phyloP scores from a whole-genome alignment of 108 stramenopile species.

The Nitzschia inconspicua region DNA sequence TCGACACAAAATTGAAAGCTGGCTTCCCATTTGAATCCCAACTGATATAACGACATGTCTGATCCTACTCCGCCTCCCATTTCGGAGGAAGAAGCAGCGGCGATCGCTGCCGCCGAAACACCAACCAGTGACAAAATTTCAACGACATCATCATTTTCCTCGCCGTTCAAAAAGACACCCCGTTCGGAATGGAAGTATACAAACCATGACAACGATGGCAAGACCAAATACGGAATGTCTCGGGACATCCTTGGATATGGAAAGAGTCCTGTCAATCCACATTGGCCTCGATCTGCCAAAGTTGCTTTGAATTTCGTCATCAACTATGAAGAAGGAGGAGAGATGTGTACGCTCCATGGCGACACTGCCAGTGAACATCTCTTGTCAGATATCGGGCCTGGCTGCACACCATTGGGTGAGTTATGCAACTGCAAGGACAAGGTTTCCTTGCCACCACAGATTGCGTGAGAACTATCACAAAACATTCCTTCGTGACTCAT shows the following conservation, averaged over 20 bases:
- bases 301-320: constrained; percentile 92
- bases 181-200: not conserved
- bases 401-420: constrained; percentile 59
- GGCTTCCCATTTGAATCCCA: too few relatives aligned
- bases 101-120: not conserved
- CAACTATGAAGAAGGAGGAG: constrained; percentile 96
- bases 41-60: too few relatives aligned
- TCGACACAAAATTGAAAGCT: too few relatives aligned
- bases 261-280: constrained; percentile 48
- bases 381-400: constrained; percentile 81
- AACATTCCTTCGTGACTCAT: not conserved
- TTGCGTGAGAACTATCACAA: not conserved
- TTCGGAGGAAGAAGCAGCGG: not conserved
- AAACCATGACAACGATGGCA: constrained; percentile 68
- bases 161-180: too few relatives aligned
- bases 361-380: constrained; percentile 76
- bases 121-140: too few relatives aligned
- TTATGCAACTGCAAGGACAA: not conserved
- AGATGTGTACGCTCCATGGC: constrained; percentile 79
- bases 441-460: not conserved
- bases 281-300: constrained; percentile 78
- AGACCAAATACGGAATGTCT: constrained; percentile 41
- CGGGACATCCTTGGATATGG: constrained; percentile 89
- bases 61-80: too few relatives aligned
- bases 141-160: too few relatives aligned